Evolutionary conservation across 108 stramenopile genomes (phyloP).

Genomic region (Fragilaria radians): DNA sequence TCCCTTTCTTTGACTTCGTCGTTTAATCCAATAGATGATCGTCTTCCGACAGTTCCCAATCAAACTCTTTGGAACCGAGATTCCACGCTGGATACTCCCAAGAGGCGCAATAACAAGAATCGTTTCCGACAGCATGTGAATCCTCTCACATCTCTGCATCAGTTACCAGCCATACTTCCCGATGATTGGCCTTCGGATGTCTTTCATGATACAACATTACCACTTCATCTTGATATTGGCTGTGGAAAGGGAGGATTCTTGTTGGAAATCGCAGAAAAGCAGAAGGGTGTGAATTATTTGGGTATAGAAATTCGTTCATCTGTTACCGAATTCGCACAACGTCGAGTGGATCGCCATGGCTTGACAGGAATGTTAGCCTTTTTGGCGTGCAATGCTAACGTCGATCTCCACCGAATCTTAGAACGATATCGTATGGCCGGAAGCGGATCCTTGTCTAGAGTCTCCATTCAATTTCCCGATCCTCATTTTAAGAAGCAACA

Average conservation of each 20-base stretch:
- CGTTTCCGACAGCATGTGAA: conserved; percentile 88
- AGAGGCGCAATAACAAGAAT: conserved; percentile 15
- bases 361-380: conserved; percentile 47
- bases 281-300: conserved; percentile 60
- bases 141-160: conserved; percentile 66
- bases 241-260: conserved; percentile 84
- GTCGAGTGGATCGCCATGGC: conserved; percentile 44
- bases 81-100: neutral
- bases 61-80: neutral
- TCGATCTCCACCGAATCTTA: conserved; percentile 73
- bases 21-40: no score
- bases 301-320: conserved; percentile 84
- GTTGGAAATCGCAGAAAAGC: conserved; percentile 50
- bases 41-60: neutral
- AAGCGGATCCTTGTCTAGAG: conserved; percentile 30
- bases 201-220: conserved; percentile 44
- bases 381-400: conserved; percentile 90
- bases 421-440: conserved; percentile 33
- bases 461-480: conserved; percentile 88
- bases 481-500: conserved; percentile 81
- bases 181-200: conserved; percentile 60
- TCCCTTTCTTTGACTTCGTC: no score
- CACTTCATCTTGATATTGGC: conserved; percentile 82
- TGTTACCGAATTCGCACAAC: conserved; percentile 63
- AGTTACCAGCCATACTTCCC: conserved; percentile 47